Base-by-base conservation (phyloP, 306 rosid species). In the Cucumis sativus region DNA sequence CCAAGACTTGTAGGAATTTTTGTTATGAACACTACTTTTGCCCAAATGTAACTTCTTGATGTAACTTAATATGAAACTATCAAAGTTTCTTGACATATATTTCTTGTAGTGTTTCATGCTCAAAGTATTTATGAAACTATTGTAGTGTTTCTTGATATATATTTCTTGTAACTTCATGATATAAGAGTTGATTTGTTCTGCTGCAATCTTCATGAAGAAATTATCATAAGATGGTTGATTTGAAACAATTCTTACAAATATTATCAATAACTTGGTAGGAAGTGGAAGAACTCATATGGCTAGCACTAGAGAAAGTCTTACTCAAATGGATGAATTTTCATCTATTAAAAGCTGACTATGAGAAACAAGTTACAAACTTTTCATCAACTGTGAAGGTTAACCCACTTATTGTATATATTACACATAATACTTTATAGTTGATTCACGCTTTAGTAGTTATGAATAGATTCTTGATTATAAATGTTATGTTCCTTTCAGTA, bases 251-350 rank as follows among this genome's bases (percentile, higher is more conserved):
- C 62, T 9, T 10, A 72, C 77, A 30, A 30, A 30, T 51, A 16
- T 70, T 12, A 12, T 54, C 35, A 55, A 43, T 84, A 51, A 65
- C 58, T 66, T 82, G 60, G 78, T 92, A 96, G 99, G 99, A 96
- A 17, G 99, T 91, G 86, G 99, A 96, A 86, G 99, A 96, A 86
- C 99, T 96, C 79, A 70, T 96, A 78, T 88, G 92, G 76, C 91
- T 96, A 82, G 78, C 99, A 39, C 99, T 98, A 18, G 99, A 96
- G 51, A 96, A 96, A 87, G 90, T 96, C 81, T 82, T 96, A 77
- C 80, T 96, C 76, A 96, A 96, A 89, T 96, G 99, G 99, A 96
- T 96, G 99, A 96, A 96, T 84, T 96, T 91, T 79, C 99, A 96
- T 85, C 83, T 96, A 75, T 89, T 89, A 84, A 96, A 92, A 84